phyloP scores from a whole-genome alignment of 148 eudicot genomes.

The Rhododendron henanense region DNA sequence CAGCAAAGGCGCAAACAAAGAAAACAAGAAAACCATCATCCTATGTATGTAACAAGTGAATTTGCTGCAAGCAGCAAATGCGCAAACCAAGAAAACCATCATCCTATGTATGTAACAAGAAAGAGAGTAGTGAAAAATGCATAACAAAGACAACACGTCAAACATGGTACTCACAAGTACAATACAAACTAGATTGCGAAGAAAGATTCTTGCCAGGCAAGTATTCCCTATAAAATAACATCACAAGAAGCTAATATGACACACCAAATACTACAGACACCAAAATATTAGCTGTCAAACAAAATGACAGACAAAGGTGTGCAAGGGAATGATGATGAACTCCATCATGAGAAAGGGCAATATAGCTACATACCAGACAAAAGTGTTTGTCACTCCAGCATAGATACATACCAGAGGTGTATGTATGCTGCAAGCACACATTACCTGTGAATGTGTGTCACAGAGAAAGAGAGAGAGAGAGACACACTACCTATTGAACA shows the following conservation, averaged over 20 bases:
- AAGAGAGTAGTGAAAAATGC: neutral
- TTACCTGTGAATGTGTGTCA: neutral
- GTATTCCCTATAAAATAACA: neutral
- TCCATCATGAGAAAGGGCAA: neutral
- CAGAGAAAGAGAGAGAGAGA: neutral
- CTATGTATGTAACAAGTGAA: slow-evolving; percentile 21
- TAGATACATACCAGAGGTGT: neutral
- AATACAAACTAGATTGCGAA: neutral
- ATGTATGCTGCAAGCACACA: neutral
- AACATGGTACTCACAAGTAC: neutral
- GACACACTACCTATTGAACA: neutral
- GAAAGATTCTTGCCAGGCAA: neutral
- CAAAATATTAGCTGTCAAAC: neutral
- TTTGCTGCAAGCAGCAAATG: slow-evolving; percentile 47
- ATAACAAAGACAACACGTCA: neutral
- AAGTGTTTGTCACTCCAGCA: neutral
- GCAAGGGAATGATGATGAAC: neutral
- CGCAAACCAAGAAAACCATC: neutral
- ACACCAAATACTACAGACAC: neutral
- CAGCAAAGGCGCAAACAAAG: neutral
- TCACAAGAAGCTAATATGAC: neutral
- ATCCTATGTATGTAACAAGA: neutral
- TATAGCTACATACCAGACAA: neutral
- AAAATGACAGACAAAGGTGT: neutral
- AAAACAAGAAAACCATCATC: neutral